Conservation (phyloP, 208 protist species). For the Porcisia deanei region DNA sequence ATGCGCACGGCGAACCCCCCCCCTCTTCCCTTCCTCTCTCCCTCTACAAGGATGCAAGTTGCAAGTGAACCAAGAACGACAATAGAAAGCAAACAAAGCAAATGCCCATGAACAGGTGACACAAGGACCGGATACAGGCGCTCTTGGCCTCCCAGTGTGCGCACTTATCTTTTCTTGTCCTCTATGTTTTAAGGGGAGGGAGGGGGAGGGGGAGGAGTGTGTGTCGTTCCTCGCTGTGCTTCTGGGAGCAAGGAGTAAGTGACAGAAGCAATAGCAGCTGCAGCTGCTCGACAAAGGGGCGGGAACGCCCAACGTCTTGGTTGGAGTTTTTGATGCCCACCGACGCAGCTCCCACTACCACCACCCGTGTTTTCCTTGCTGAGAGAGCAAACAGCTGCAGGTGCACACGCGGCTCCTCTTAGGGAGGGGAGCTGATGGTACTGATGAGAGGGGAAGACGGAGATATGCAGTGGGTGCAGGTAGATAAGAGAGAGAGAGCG, state of each 20-base stretch:
- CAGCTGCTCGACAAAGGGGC: too few species aligned
- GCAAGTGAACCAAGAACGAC: too few species aligned
- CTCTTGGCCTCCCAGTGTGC: too few species aligned
- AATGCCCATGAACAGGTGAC: too few species aligned
- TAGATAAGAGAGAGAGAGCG: not conserved
- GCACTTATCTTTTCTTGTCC: too few species aligned
- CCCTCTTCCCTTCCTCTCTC: too few species aligned
- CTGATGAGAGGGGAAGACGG: not conserved
- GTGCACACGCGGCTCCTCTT: too few species aligned
- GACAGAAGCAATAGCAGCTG: too few species aligned
- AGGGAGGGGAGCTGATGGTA: not conserved
- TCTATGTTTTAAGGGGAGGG: not conserved
- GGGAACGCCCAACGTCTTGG: not conserved
- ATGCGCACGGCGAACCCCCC: not conserved
- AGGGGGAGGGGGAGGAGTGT: not conserved
- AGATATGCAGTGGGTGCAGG: not conserved
- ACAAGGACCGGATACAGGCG: too few species aligned
- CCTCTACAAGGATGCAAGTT: not conserved
- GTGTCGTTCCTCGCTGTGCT: not conserved
- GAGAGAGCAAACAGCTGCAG: not conserved
- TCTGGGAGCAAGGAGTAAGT: too few species aligned
- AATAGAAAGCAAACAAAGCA: too few species aligned
- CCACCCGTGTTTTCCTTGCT: slow-evolving; percentile 1
- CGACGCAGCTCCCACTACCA: not conserved
- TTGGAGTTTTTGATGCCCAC: not conserved